These are phyloP conservation scores for Lodderomyces parapsilosis DNA, from an alignment of 1,139 yeast genomes.

Conservation along the genomic window DNA sequence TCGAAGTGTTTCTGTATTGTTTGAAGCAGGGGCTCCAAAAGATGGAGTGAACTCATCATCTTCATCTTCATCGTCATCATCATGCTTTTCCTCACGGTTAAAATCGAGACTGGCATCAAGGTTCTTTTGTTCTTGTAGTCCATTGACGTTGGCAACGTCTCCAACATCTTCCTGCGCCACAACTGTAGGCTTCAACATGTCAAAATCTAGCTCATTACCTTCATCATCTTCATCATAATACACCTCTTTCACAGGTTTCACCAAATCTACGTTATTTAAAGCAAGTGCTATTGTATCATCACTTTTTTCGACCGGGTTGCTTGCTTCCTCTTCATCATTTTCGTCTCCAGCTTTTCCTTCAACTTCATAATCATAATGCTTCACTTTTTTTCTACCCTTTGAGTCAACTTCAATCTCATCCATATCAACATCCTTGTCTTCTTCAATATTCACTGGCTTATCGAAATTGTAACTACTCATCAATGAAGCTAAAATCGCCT, in stretches of 20 bases:
- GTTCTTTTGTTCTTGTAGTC: conserved; percentile 4
- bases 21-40: conserved; percentile 35
- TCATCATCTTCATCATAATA: conserved; percentile 49
- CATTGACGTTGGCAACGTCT: not conserved
- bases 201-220: conserved; percentile 32
- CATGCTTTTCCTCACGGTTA: too few species aligned
- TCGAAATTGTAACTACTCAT: conserved; percentile 58
- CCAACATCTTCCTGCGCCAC: conserved; percentile 1
- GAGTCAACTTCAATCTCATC: conserved; percentile 46
- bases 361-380: conserved; percentile 38
- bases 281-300: conserved; percentile 21
- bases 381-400: conserved; percentile 40
- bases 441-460: conserved; percentile 55
- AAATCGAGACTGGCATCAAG: too few species aligned
- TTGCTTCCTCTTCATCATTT: conserved; percentile 20
- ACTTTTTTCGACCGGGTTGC: conserved; percentile 21
- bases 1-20: conserved; percentile 59
- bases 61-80: conserved; percentile 12
- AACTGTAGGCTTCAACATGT: conserved; percentile 8
- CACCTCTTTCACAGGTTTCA: conserved; percentile 29
- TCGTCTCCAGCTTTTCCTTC: conserved; percentile 27
- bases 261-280: conserved; percentile 18
- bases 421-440: conserved; percentile 35
- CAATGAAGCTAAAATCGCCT: conserved; percentile 51
- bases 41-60: conserved; percentile 49